Evolutionary conservation across 208 protist genomes (phyloP), one percentile per base, ranked within the genome.

Genomic region (Trypanosomatidae sp.): DNA sequence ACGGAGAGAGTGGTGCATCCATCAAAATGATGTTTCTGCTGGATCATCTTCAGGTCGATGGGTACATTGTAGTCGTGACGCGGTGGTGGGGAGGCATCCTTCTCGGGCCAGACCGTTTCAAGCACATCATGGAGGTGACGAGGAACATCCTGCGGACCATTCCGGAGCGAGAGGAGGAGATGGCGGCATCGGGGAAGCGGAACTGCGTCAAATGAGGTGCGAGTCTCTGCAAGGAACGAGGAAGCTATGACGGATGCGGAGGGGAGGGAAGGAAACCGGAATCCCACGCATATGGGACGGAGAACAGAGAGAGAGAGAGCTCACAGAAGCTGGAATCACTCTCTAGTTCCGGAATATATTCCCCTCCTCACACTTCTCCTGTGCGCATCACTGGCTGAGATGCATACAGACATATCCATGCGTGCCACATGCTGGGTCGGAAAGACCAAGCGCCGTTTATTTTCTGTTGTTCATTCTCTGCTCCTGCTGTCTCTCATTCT

Each of bases 21-120:
- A 66, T 78, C 3, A 89, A 92, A 56, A 90, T 98, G 62, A 74
- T 96, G 66, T 98, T 97, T 76, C 62, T 98, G 36, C 68, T 98
- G 58, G 89, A 98, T 50, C 84, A 93, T 53, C 62, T 94, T 72
- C 77, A 90, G 5, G 89, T 95, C 36, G 81, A 94, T 28, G 91
- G 89, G 12, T 97, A 93, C 68, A 73, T 97, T 0, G 87, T 98
- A 12, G 84, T 98, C 0, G 97, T 99, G 43, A 98, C 97, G 49
- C 90, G 98, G 7, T 99, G 98, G 97, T 99, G 91, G 79, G 98
- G 98, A 33, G 98, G 98, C 65, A 97, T 98, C 58, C 80, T 97
- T 22, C 91, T 99, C 10, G 96, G 97, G 1, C 88, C 92, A 3
- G 97, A 98, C 70, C 88, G 98, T 19, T 99, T 98, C 74, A 97